Conservation (phyloP, 176 grass and related monocot genomes). For the Alloteropsis semialata region DNA sequence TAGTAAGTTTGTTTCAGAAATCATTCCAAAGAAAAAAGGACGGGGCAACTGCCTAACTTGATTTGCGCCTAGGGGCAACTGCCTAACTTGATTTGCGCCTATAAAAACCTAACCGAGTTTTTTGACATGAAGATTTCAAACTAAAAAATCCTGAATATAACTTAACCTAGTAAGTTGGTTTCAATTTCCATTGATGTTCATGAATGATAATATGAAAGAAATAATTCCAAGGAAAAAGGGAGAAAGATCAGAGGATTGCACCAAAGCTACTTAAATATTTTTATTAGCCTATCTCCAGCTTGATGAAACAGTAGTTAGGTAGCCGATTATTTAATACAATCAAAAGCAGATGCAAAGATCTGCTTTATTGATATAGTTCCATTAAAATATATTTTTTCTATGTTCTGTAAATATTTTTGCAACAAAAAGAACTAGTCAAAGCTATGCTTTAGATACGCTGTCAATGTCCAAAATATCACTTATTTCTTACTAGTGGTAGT, state of each 20-base stretch:
- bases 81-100: too few relatives aligned
- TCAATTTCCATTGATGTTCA: not conserved
- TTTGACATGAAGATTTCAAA: not conserved
- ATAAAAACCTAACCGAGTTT: not conserved
- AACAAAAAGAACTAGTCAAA: not conserved
- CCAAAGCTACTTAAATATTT: too few relatives aligned
- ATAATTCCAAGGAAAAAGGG: not conserved
- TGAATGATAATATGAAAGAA: not conserved
- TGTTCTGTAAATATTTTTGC: not conserved
- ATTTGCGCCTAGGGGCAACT: too few relatives aligned
- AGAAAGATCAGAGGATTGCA: not conserved
- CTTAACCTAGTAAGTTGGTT: not conserved
- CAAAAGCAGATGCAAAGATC: not conserved
- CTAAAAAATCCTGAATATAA: not conserved
- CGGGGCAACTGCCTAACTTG: not conserved
- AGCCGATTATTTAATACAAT: not conserved
- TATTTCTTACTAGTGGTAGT: not conserved
- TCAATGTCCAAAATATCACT: not conserved
- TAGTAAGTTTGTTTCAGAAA: not conserved
- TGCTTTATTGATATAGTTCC: not conserved
- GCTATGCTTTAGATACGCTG: not conserved
- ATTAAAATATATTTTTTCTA: not conserved
- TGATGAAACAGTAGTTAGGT: not conserved
- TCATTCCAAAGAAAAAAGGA: too few relatives aligned
- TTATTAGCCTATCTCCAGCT: not conserved